These are phyloP conservation scores for Colletotrichum tabaci DNA, from an alignment of 2,329 filamentous ascomycete genomes.

Conservation along the genomic window DNA sequence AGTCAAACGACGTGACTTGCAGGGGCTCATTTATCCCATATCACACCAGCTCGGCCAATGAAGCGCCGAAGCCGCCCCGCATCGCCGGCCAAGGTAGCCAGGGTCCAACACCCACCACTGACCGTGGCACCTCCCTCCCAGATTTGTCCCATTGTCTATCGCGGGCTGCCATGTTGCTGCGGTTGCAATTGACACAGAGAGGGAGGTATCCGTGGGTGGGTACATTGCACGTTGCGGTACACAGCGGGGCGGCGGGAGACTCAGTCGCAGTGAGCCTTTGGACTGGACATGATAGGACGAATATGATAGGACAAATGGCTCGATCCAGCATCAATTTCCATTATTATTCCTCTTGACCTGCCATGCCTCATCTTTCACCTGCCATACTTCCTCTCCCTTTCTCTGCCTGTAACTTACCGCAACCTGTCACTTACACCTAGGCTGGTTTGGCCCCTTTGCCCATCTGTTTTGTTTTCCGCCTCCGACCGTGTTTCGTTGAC, in stretches of 20 bases:
- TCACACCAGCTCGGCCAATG: conserved; percentile 37
- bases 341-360: conserved; percentile 27
- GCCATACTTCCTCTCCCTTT: too few relatives aligned
- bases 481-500: not conserved
- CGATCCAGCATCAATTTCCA: conserved; percentile 29
- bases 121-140: conserved; percentile 27
- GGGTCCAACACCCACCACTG: conserved; percentile 23
- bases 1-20: conserved; percentile 32
- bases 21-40: conserved; percentile 23
- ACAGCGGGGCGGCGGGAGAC: conserved; percentile 14
- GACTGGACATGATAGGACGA: conserved; percentile 25
- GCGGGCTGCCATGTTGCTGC: conserved; percentile 10
- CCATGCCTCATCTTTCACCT: conserved; percentile 9
- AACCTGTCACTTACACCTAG: not conserved
- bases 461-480: not conserved
- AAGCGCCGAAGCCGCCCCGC: conserved; percentile 15
- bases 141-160: conserved; percentile 1
- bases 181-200: conserved; percentile 2
- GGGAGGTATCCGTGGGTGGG: too few relatives aligned
- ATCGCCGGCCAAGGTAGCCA: conserved; percentile 12
- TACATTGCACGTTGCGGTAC: not conserved
- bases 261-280: not conserved
- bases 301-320: not conserved
- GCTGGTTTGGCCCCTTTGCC: conserved; percentile 8
- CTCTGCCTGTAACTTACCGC: conserved; percentile 6